Evolutionary conservation across 257 asterid species (phyloP).

Genomic region (Datura wrightii): DNA sequence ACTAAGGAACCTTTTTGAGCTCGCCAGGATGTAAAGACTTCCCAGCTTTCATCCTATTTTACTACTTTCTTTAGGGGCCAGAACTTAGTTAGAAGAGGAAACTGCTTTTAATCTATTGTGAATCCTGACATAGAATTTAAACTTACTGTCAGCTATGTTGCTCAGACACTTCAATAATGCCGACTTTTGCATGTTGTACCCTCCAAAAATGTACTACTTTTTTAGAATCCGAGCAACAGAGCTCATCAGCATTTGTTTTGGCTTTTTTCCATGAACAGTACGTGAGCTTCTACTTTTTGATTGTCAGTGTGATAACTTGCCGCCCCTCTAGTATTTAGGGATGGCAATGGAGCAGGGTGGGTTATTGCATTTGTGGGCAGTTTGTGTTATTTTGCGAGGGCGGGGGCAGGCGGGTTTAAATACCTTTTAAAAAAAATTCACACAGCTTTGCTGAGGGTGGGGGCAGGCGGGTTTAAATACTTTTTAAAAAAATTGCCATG

Average conservation of each 20-base stretch:
- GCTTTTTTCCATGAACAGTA: neutral
- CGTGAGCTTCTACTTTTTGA: neutral
- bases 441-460: too few relatives aligned
- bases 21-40: neutral
- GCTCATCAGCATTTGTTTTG: neutral
- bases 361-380: too few relatives aligned
- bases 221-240: too few relatives aligned
- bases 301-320: neutral
- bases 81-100: neutral
- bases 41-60: neutral
- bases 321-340: too few relatives aligned
- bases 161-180: neutral
- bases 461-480: too few relatives aligned
- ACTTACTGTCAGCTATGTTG: neutral
- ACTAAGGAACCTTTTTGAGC: neutral
- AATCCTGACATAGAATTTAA: neutral
- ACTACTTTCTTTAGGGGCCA: neutral
- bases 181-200: neutral
- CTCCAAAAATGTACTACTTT: neutral
- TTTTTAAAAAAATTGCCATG: too few relatives aligned
- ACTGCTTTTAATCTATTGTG: too few relatives aligned
- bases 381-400: too few relatives aligned
- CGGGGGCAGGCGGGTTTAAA: too few relatives aligned
- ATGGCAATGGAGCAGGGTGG: too few relatives aligned
- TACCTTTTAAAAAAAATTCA: too few relatives aligned